These are phyloP conservation scores for Alternaria ethzedia DNA, from an alignment of 2,329 filamentous ascomycete species.

Conservation along the genomic window DNA sequence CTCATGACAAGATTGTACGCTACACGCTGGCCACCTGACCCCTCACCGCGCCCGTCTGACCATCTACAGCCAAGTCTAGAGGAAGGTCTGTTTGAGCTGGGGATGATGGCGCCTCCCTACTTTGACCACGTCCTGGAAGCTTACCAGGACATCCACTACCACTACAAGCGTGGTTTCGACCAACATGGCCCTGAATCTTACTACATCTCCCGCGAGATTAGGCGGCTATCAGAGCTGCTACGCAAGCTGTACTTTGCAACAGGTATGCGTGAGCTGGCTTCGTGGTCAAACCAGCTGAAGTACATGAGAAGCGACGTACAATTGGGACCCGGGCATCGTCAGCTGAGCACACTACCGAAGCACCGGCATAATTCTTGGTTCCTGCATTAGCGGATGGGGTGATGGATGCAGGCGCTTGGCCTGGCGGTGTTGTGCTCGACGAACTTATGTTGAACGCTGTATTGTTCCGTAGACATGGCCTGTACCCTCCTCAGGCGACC, in stretches of 20 bases:
- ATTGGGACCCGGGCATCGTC: conserved; percentile 2
- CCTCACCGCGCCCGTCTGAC: background rate
- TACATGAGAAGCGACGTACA: conserved; percentile 13
- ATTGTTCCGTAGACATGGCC: background rate
- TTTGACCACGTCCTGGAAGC: background rate
- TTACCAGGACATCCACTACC: conserved; percentile 13
- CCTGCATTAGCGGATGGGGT: background rate
- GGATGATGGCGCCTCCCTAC: background rate
- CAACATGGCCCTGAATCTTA: conserved; percentile 7
- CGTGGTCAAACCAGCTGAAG: conserved; percentile 9
- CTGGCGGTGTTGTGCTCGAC: background rate
- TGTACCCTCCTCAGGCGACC: background rate
- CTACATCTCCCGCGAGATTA: conserved; percentile 16
- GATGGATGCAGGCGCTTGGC: background rate
- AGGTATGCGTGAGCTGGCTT: conserved; percentile 9
- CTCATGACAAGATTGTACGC: conserved; percentile 10
- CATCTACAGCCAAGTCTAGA: conserved; percentile 9
- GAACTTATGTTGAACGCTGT: background rate
- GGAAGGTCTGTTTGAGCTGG: conserved; percentile 3
- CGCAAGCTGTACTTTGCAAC: conserved; percentile 2
- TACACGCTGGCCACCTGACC: background rate
- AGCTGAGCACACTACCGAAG: conserved; percentile 1
- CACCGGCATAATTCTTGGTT: background rate
- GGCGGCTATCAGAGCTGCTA: conserved; percentile 12
- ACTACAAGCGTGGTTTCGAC: conserved; percentile 17